Percentiles rank a stretch among this genome's conserved stretches.
Conservation (phyloP, 2,329 filamentous ascomycete genomes). For the Aspergillus sp. region DNA sequence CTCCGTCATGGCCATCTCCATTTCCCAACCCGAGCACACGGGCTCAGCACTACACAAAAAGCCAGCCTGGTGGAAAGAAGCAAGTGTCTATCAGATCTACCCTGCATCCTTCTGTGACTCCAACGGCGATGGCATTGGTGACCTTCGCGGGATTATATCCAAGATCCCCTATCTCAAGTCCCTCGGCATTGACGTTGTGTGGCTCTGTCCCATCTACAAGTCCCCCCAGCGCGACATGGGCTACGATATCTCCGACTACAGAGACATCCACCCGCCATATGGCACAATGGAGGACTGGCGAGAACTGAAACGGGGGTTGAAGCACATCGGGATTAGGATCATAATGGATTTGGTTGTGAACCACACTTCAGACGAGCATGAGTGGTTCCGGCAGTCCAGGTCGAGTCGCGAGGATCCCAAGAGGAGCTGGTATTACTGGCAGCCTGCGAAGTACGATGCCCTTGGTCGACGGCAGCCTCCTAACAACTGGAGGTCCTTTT, state of each 20-base stretch:
- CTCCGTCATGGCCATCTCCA: background rate
- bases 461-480: constrained; percentile 65
- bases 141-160: too few species aligned
- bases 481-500: constrained; percentile 61
- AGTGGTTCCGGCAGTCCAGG: constrained; percentile 68
- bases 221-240: background rate
- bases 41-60: background rate
- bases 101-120: too few species aligned
- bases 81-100: too few species aligned
- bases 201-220: background rate
- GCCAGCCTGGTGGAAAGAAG: background rate
- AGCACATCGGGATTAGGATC: constrained; percentile 64
- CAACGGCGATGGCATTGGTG: too few species aligned
- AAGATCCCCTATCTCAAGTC: too few species aligned
- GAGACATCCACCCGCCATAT: constrained; percentile 61
- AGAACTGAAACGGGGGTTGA: constrained; percentile 56
- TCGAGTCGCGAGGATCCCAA: constrained; percentile 56
- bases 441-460: constrained; percentile 50
- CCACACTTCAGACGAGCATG: constrained; percentile 70
- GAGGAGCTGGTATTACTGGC: constrained; percentile 67
- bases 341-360: constrained; percentile 77
- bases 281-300: constrained; percentile 67
- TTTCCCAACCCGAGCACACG: background rate
- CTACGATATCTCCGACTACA: constrained; percentile 61
- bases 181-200: too few species aligned